Conservation (phyloP, 2,329 filamentous ascomycete species). For the Fusarium cyanostomum region DNA sequence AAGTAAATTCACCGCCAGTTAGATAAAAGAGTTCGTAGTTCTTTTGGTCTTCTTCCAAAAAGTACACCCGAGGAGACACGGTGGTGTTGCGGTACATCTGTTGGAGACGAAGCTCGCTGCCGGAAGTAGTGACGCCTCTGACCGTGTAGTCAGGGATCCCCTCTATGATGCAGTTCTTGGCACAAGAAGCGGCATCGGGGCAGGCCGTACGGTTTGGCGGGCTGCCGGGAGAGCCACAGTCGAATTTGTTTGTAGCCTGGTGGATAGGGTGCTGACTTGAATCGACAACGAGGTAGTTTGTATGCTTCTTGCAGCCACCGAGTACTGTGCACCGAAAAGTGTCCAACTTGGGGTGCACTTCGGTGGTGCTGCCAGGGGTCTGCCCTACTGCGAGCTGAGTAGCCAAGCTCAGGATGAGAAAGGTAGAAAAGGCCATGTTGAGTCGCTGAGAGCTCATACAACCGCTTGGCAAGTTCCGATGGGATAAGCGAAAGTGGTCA, state of each 20-base stretch:
- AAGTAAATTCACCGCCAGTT: slow-evolving; percentile 69
- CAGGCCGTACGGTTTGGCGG: slow-evolving; percentile 56
- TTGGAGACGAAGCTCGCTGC: slow-evolving; percentile 44
- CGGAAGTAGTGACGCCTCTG: slow-evolving; percentile 47
- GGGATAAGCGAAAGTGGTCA: too few relatives aligned
- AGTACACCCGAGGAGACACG: slow-evolving; percentile 62
- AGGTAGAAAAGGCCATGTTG: slow-evolving; percentile 8
- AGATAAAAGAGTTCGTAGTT: slow-evolving; percentile 70
- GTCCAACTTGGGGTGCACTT: slow-evolving; percentile 60
- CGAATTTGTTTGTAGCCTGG: slow-evolving; percentile 47
- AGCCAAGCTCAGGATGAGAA: slow-evolving; percentile 13
- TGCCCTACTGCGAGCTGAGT: slow-evolving; percentile 45
- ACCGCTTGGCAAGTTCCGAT: too few relatives aligned
- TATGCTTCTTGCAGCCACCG: slow-evolving; percentile 57
- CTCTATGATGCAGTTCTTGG: slow-evolving; percentile 64
- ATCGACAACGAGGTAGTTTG: slow-evolving; percentile 61
- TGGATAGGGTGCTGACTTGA: slow-evolving; percentile 58
- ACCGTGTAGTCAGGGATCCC: slow-evolving; percentile 57
- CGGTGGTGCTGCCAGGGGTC: slow-evolving; percentile 51
- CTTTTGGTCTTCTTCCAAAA: slow-evolving; percentile 62
- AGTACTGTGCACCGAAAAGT: slow-evolving; percentile 63
- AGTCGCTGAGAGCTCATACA: neutral
- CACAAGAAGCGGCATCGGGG: slow-evolving; percentile 60
- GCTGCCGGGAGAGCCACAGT: slow-evolving; percentile 39
- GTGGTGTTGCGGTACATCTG: slow-evolving; percentile 19